Base-by-base conservation (phyloP, 1,284 basidiomycete genomes). In the Ustilago vetiveriae region DNA sequence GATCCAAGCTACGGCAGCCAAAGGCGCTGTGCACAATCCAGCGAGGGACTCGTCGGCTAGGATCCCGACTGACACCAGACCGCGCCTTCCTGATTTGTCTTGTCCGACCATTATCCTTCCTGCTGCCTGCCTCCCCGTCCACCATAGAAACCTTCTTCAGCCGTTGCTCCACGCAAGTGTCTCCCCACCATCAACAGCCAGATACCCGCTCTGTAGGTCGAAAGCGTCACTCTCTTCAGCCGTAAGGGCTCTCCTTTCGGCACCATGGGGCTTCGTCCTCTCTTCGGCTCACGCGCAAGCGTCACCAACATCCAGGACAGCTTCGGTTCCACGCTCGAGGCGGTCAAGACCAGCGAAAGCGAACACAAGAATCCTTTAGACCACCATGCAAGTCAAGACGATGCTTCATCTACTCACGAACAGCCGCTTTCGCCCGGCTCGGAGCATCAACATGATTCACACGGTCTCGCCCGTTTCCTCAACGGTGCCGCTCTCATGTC, bases 401-500 rank as follows among this genome's bases (percentile, higher is more conserved):
- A 4, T 10, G 21, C 11, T 6, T 36, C 40, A 24, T 27, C 39
- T 14, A 1, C 40, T 0, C 23, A 24, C n/a, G 47, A 52, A 19
- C 21, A 33, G 21, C 42, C 48, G 13, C 30, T 32, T 17, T 27
- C 37, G 6, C 21, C 48, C 7, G 38, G 32, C 11, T 23, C 29
- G 9, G 21, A 30, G 6, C 46, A 44, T 27, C 39, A 44, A 16
- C 46, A 51, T 14, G 35, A 35, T 22, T 46, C 38, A 3, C 44
- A 55, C 5, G 52, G 45, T 6, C 53, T 68, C 4, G 53, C 44
- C 6, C 41, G 54, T 8, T 29, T 68, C 7, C 58, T 68, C 37
- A 68, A 62, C 22, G 65, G 53, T 17, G 65, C 65, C 16, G 65
- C 65, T 26, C 50, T 68, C 36, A 50, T 58, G 49, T 38, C 58